Conservation (phyloP, 2,329 filamentous ascomycete genomes). For the Xylaria sp. region DNA sequence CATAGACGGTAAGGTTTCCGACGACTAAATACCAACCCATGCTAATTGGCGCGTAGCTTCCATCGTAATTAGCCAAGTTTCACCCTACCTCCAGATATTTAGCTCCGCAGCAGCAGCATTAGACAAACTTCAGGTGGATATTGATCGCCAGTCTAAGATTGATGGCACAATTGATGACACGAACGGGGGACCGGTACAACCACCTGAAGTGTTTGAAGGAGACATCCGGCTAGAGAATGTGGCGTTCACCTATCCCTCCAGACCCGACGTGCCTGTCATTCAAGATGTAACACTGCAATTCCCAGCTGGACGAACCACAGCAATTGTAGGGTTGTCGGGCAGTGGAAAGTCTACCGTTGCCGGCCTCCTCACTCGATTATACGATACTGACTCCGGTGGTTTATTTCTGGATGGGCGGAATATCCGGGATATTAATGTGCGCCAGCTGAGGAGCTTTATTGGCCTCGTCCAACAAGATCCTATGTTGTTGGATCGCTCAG, state of each 20-base stretch:
- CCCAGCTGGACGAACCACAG: slow-evolving; percentile 55
- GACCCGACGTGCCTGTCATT: slow-evolving; percentile 52
- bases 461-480: slow-evolving; percentile 52
- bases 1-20: slow-evolving; percentile 61
- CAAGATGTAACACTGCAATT: slow-evolving; percentile 51
- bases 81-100: slow-evolving; percentile 70
- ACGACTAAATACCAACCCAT: slow-evolving; percentile 26
- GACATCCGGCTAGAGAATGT: slow-evolving; percentile 53
- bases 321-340: slow-evolving; percentile 62
- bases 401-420: slow-evolving; percentile 62
- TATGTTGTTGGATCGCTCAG: slow-evolving; percentile 50
- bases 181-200: slow-evolving; percentile 53
- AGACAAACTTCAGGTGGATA: slow-evolving; percentile 65
- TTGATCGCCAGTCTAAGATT: slow-evolving; percentile 60
- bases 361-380: slow-evolving; percentile 66
- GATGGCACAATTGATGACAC: slow-evolving; percentile 55
- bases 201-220: slow-evolving; percentile 58
- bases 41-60: slow-evolving; percentile 56
- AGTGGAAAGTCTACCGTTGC: slow-evolving; percentile 64
- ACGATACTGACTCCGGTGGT: slow-evolving; percentile 63
- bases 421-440: slow-evolving; percentile 61
- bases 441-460: slow-evolving; percentile 48
- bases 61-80: slow-evolving; percentile 69
- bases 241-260: slow-evolving; percentile 54
- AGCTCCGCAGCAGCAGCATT: slow-evolving; percentile 65